Evolutionary conservation across 257 asterid genomes (phyloP).

Genomic region (Solanum ossicruentum): DNA sequence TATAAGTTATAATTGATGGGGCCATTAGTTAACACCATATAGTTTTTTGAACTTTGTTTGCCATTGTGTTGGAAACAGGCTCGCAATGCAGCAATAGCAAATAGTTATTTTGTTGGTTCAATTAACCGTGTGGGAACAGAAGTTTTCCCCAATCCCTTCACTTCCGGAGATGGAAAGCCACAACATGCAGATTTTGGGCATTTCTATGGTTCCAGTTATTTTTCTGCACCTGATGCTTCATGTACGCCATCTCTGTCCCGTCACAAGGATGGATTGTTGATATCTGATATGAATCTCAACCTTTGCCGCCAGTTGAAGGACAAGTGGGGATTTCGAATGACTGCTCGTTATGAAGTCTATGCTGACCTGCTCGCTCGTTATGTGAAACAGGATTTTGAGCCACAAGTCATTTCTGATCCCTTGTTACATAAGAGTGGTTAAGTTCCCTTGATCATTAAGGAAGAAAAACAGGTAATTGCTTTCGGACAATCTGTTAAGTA

Average conservation of each 20-base stretch:
- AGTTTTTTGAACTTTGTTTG: background rate
- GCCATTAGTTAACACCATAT: background rate
- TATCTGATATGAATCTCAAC: slow-evolving; percentile 80
- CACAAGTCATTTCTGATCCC: slow-evolving; percentile 78
- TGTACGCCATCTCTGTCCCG: slow-evolving; percentile 86
- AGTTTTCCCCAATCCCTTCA: slow-evolving; percentile 75
- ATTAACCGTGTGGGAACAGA: slow-evolving; percentile 92
- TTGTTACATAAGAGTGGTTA: slow-evolving; percentile 34
- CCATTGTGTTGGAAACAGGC: slow-evolving; percentile 40
- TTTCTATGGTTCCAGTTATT: slow-evolving; percentile 85
- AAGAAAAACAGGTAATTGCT: background rate
- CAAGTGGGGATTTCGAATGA: slow-evolving; percentile 96
- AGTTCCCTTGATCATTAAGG: background rate
- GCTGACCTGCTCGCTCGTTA: slow-evolving; percentile 57
- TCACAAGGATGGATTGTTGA: slow-evolving; percentile 58
- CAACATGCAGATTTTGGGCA: slow-evolving; percentile 86
- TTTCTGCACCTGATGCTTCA: slow-evolving; percentile 87
- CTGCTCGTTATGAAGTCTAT: slow-evolving; percentile 73
- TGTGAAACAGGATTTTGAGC: slow-evolving; percentile 70
- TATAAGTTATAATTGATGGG: background rate
- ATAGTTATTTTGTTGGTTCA: slow-evolving; percentile 76
- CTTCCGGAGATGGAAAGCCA: slow-evolving; percentile 94
- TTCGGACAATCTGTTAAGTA: background rate
- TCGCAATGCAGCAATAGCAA: slow-evolving; percentile 92
- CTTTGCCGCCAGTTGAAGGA: slow-evolving; percentile 87